Evolutionary conservation across 2,329 filamentous ascomycete genomes (phyloP), one percentile per base, ranked within the genome.

Genomic region (Aspergillus sp.): DNA sequence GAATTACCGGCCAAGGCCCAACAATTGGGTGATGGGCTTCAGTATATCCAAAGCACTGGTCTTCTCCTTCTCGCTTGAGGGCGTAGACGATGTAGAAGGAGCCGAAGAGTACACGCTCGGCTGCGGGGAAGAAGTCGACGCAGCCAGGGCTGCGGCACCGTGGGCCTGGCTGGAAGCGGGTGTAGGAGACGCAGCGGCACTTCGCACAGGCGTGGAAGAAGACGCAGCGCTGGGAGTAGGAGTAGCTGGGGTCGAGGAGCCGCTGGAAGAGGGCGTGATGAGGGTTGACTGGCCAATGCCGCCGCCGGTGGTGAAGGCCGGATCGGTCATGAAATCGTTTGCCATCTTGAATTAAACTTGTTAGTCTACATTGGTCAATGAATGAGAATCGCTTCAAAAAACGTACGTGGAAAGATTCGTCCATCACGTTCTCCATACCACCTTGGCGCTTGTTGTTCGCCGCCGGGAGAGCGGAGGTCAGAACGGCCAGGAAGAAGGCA

Each of bases 391-490:
- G 12, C n/a, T 12, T 28, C 7, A 32, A 32, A 12, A 8, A 7
- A 10, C 36, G 36, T 39, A 39, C 36, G 36, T 39, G 36, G 36
- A 33, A 53, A 29, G 2, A 26, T 19, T 19, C 47, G 28, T 4
- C 10, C 26, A 1, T 41, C 28, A 7, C 7, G 19, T 19, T 19
- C 19, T 19, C 19, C 19, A 19, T 19, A 19, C 19, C 19, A n/a
- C 26, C 40, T 2, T 10, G 28, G 5, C 40, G 28, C 26, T 42
- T 29, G 40, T 43, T 27, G n/a, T 33, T 10, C 28, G 26, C 29
- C 36, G 53, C 46, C 1, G 65, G 65, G 43, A 61, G 47, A 2
- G 64, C 63, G 30, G 60, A 48, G 34, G 58, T 57, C 29, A 61
- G 43, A 5, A 61, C 47, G 5, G 61, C 64, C 29, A 68, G 53